A percentile compares a stretch with the other conserved stretches of the same genome.
Evolutionary conservation across 306 rosid genomes (phyloP).

Genomic region (Mimosa pudica): DNA sequence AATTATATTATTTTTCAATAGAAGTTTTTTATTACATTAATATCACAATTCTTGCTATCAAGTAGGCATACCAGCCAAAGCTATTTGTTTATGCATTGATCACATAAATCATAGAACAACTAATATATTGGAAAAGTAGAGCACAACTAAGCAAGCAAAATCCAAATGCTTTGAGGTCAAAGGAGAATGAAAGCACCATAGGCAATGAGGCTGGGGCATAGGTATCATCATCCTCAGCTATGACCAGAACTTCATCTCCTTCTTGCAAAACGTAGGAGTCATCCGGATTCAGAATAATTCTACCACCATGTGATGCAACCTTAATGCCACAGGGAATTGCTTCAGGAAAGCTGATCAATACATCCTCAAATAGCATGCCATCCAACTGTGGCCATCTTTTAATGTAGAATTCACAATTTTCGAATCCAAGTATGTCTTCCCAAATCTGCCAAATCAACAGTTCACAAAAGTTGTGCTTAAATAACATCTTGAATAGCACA

Average conservation of each 20-base stretch:
- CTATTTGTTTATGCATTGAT: constrained; percentile 29
- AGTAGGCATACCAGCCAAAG: not conserved
- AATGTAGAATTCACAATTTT: constrained; percentile 92
- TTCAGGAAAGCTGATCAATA: constrained; percentile 75
- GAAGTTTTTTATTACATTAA: not conserved
- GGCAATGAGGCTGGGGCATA: constrained; percentile 81
- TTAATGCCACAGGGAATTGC: constrained; percentile 96
- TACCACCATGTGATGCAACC: constrained; percentile 77
- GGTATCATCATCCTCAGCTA: constrained; percentile 92
- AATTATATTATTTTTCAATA: not conserved
- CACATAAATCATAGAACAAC: constrained; percentile 24
- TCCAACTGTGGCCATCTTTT: constrained; percentile 88
- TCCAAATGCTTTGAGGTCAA: constrained; percentile 26
- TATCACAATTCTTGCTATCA: not conserved
- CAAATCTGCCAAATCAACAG: constrained; percentile 62
- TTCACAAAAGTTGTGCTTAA: constrained; percentile 3
- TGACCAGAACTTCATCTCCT: constrained; percentile 88
- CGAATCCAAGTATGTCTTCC: constrained; percentile 97
- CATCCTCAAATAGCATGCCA: constrained; percentile 79
- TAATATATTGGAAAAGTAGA: not conserved
- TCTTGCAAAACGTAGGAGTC: constrained; percentile 81
- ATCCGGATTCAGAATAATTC: constrained; percentile 79
- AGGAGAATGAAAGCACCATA: constrained; percentile 61
- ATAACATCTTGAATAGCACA: constrained; percentile 10
- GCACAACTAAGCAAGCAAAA: not conserved